A percentile compares a stretch with the other conserved stretches of the same genome.
Evolutionary conservation across 2,329 filamentous ascomycete genomes (phyloP).

Genomic region (Aureobasidium zeae): DNA sequence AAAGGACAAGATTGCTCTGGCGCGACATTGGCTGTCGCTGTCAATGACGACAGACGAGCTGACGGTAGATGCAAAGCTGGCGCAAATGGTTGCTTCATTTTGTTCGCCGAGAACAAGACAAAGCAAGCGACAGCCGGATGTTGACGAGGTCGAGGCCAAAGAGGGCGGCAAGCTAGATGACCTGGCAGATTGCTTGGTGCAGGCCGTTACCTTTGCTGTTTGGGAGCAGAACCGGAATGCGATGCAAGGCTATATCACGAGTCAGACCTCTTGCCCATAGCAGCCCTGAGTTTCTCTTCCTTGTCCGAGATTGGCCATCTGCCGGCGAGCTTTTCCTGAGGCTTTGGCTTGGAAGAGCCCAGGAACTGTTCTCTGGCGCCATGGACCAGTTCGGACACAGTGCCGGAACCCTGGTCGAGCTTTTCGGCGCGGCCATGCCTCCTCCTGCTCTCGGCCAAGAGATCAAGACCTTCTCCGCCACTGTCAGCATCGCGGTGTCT

Average conservation of each 20-base stretch:
- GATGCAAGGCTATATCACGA: constrained; percentile 14
- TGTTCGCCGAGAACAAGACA: constrained; percentile 19
- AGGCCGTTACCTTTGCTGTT: constrained; percentile 65
- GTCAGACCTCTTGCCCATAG: constrained; percentile 18
- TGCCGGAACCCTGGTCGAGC: constrained; percentile 32
- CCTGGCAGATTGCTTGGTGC: constrained; percentile 67
- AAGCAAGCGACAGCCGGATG: constrained; percentile 16
- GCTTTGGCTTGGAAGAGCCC: constrained; percentile 20
- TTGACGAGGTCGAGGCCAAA: not conserved
- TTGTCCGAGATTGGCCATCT: constrained; percentile 27
- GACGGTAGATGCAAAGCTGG: not conserved
- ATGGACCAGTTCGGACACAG: constrained; percentile 28
- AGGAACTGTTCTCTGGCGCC: constrained; percentile 21
- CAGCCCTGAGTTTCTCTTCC: constrained; percentile 32
- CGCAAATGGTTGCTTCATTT: constrained; percentile 28
- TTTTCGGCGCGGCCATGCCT: constrained; percentile 43
- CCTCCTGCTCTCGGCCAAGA: constrained; percentile 45
- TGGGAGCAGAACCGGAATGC: constrained; percentile 55
- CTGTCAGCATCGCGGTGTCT: constrained; percentile 49
- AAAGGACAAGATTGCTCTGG: constrained; percentile 54
- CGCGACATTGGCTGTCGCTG: constrained; percentile 44
- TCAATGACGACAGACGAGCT: constrained; percentile 10
- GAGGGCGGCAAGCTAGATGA: constrained; percentile 61
- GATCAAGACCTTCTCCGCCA: constrained; percentile 42
- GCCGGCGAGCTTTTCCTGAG: constrained; percentile 31